These are phyloP conservation scores for Xylariaceae sp. DNA, from an alignment of 2,329 filamentous ascomycete genomes.

Conservation along the genomic window DNA sequence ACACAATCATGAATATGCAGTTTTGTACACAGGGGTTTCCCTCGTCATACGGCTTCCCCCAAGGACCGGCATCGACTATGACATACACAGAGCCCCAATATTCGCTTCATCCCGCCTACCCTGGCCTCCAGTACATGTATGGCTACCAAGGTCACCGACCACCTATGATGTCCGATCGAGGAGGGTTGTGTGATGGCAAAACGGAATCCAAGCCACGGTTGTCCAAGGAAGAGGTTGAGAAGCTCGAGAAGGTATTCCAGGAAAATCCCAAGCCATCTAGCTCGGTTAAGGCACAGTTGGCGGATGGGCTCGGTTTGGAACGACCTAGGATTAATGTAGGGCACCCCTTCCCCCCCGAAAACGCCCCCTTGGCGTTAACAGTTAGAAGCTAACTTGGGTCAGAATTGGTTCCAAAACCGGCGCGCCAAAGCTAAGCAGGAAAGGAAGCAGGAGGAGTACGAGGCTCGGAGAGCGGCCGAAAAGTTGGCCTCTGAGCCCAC, in stretches of 20 bases:
- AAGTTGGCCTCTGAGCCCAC: slow-evolving; percentile 36
- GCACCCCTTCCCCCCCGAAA: slow-evolving; percentile 17
- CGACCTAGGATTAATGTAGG: slow-evolving; percentile 59
- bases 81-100: slow-evolving; percentile 31
- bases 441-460: slow-evolving; percentile 50
- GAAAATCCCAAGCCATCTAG: slow-evolving; percentile 63
- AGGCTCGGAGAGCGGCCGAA: slow-evolving; percentile 42
- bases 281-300: slow-evolving; percentile 56
- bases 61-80: slow-evolving; percentile 25
- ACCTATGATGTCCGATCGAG: slow-evolving; percentile 28
- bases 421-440: slow-evolving; percentile 63
- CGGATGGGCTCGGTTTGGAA: slow-evolving; percentile 59
- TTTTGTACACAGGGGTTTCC: slow-evolving; percentile 27
- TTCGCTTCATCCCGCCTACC: slow-evolving; percentile 23
- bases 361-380: not conserved
- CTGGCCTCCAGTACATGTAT: slow-evolving; percentile 32
- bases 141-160: slow-evolving; percentile 27
- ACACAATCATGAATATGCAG: slow-evolving; percentile 31
- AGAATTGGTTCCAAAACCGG: slow-evolving; percentile 69
- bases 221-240: slow-evolving; percentile 72
- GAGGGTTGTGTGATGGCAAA: slow-evolving; percentile 29
- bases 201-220: slow-evolving; percentile 52
- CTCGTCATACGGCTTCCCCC: slow-evolving; percentile 28
- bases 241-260: slow-evolving; percentile 58
- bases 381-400: slow-evolving; percentile 19